Percentiles rank a stretch among this genome's conserved stretches.
Conservation (phyloP, 257 asterid species). For the Nicotiana noctiflora region DNA sequence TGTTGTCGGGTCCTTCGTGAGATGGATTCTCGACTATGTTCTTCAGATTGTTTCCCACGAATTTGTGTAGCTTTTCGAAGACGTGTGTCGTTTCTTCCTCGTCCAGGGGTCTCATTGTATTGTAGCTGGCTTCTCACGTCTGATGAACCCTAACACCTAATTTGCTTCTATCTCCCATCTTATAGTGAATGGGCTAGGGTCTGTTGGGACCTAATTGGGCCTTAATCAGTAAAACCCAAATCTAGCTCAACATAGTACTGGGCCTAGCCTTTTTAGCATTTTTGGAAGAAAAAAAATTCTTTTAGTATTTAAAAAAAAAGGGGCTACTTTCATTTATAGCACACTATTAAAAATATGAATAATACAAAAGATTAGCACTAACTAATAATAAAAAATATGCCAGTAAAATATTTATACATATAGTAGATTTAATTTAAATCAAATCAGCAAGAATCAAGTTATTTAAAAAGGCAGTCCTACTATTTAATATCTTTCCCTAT, state of each 20-base stretch:
- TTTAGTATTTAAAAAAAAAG: no score
- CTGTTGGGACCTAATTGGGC: neutral
- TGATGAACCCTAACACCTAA: neutral
- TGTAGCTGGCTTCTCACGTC: neutral
- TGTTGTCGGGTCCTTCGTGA: constrained; percentile 70
- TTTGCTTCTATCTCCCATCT: neutral
- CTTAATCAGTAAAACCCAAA: neutral
- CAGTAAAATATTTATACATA: no score
- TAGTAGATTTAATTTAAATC: no score
- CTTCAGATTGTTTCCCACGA: constrained; percentile 72
- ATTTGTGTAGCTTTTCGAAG: constrained; percentile 78
- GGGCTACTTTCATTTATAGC: no score
- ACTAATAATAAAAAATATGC: no score
- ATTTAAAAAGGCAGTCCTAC: no score
- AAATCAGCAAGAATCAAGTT: no score
- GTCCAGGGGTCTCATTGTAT: constrained; percentile 58
- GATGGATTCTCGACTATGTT: constrained; percentile 74
- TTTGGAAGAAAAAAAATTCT: no score
- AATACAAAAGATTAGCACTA: no score
- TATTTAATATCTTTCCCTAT: no score
- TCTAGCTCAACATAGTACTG: neutral
- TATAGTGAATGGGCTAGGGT: neutral
- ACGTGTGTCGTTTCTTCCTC: constrained; percentile 79
- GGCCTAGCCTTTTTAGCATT: neutral
- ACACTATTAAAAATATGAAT: no score